phyloP scores from a whole-genome alignment of 1,284 basidiomycete species.

The Ustilago lituana region DNA sequence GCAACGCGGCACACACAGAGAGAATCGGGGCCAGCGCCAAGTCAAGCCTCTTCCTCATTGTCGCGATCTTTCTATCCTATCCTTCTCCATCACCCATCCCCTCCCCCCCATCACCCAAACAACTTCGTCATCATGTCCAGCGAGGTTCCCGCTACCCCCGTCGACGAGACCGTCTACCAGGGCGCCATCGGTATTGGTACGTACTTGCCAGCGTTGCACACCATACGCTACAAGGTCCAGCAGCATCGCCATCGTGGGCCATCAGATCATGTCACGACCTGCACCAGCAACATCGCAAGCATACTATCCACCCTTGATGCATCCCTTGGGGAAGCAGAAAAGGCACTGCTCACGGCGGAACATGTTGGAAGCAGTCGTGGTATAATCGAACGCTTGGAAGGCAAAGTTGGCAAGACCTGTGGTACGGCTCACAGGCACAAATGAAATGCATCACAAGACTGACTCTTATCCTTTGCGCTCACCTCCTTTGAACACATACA shows the following conservation, averaged over 20 bases:
- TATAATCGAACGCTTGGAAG: too few relatives aligned
- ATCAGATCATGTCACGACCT: too few relatives aligned
- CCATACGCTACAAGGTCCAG: too few relatives aligned
- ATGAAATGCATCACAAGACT: conserved; percentile 7
- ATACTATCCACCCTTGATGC: too few relatives aligned
- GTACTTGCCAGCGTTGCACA: conserved; percentile 42
- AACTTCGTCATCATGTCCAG: conserved; percentile 63
- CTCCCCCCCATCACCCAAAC: conserved; percentile 26
- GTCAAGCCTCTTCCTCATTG: conserved; percentile 3
- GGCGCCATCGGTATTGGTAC: conserved; percentile 91
- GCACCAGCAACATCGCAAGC: too few relatives aligned
- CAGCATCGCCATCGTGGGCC: too few relatives aligned
- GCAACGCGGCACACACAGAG: not conserved
- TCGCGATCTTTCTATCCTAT: conserved; percentile 24
- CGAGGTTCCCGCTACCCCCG: conserved; percentile 65
- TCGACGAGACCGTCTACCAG: conserved; percentile 85
- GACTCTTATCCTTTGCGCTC: conserved; percentile 36
- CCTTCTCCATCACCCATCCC: conserved; percentile 40
- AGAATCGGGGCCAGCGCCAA: too few relatives aligned
- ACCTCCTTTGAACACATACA: conserved; percentile 10
- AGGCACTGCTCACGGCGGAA: too few relatives aligned
- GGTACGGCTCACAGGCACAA: too few relatives aligned
- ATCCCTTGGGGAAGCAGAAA: too few relatives aligned
- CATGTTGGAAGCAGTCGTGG: too few relatives aligned
- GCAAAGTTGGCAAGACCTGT: too few relatives aligned